Evolutionary conservation across 441 rosid genomes (phyloP), one percentile per base, ranked within the genome.

Genomic region (Jatropha multifida): DNA sequence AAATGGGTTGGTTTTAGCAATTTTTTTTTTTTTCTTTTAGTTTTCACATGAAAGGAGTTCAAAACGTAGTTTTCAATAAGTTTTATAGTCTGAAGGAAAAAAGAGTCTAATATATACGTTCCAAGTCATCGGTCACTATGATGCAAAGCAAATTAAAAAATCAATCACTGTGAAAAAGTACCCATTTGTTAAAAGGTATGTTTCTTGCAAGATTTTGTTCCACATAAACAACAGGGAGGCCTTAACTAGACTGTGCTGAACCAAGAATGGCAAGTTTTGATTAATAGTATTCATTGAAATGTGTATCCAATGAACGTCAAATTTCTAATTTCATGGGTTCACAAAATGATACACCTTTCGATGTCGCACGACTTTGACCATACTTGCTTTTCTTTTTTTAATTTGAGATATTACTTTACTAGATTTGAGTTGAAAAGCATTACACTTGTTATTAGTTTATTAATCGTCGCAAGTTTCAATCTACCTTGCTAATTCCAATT

Each of bases 331-430:
- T 23, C 32, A 62, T 49, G 11, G 0, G 18, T 46, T 56, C 26
- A 10, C 3, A 32, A 8, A 12, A 65, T 66, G 84, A 79, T 6
- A 82, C 84, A 78, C 37, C 67, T 40, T 75, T 80, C 52, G 78
- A 83, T 80, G 81, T 60, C 38, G 20, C 66, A 23, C 44, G 72
- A 71, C 66, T 49, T 52, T 64, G 73, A 1, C 81, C 32, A 32
- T 32, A 32, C 32, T 32, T 1, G 0, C 32, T 32, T 32, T 32
- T 62, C 62, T 84, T 75, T 73, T 70, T 66, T 46, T 59, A 70
- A 49, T 60, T 38, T 12, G 41, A 54, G 78, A 72, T 69, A 64
- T 76, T 76, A 78, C 78, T 76, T 74, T 54, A 4, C 59, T 60
- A 69, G 74, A 75, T 69, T 69, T 75, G 42, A 68, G 63, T 65